Percentiles rank a stretch among this genome's conserved stretches.
phyloP scores from a whole-genome alignment of 805 yeast species.

The Lipomyces sp. region DNA sequence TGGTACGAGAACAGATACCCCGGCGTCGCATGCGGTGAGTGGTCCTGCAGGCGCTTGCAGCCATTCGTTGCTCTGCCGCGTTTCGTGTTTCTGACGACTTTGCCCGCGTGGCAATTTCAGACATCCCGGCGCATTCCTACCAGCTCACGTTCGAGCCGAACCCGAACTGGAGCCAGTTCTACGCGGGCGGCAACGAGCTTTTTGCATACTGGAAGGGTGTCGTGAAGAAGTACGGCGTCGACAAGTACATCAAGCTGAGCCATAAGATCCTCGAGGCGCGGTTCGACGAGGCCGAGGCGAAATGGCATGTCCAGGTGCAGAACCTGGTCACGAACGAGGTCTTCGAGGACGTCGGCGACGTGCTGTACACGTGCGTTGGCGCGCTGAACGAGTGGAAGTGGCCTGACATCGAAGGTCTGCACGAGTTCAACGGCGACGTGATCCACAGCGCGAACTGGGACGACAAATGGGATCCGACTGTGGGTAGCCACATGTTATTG shows the following conservation, averaged over 20 bases:
- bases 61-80: constrained; percentile 27
- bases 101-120: not conserved
- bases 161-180: constrained; percentile 31
- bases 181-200: constrained; percentile 32
- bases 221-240: constrained; percentile 30
- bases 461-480: constrained; percentile 24
- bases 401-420: constrained; percentile 34
- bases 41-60: too few species aligned
- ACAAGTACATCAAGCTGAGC: constrained; percentile 26
- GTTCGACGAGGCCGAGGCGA: constrained; percentile 23
- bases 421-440: constrained; percentile 33
- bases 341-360: constrained; percentile 2
- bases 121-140: constrained; percentile 33
- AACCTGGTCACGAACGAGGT: not conserved
- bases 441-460: constrained; percentile 39
- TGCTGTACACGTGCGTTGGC: constrained; percentile 1
- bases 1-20: constrained; percentile 33
- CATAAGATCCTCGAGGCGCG: constrained; percentile 19
- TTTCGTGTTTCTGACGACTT: not conserved
- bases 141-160: constrained; percentile 34
- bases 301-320: constrained; percentile 18
- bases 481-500: not conserved
- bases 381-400: constrained; percentile 33
- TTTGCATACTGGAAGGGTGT: constrained; percentile 28
- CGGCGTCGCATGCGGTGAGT: constrained; percentile 35